Conservation (phyloP, 2,329 filamentous ascomycete genomes). For the Ophiostoma pallidulum region DNA sequence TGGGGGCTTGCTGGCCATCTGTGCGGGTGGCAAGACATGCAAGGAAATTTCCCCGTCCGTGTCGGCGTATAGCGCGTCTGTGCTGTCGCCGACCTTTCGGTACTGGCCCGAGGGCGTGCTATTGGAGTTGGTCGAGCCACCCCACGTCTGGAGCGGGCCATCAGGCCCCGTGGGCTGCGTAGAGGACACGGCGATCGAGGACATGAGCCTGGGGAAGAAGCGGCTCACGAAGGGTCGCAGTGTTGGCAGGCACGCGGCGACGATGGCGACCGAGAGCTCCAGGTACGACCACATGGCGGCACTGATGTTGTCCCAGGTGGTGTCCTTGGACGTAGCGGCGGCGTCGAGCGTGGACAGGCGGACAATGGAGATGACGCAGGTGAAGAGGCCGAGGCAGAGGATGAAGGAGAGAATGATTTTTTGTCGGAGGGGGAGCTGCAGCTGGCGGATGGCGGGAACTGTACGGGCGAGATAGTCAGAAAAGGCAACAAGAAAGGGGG, state of each 20-base stretch:
- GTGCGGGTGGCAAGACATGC: background rate
- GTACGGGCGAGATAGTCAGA: background rate
- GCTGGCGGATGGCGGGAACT: conserved; percentile 19
- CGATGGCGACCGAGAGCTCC: conserved; percentile 22
- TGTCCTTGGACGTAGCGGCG: conserved; percentile 16
- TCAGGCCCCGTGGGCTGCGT: background rate
- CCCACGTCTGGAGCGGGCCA: background rate
- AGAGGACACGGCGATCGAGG: background rate
- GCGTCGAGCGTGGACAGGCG: conserved; percentile 21
- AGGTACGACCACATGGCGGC: conserved; percentile 25
- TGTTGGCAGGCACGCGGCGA: conserved; percentile 22
- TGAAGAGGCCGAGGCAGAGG: conserved; percentile 22
- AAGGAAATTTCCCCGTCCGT: background rate
- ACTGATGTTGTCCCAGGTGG: conserved; percentile 22
- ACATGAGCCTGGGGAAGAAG: conserved; percentile 17
- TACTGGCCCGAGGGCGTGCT: background rate
- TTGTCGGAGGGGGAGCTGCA: conserved; percentile 19
- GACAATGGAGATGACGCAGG: conserved; percentile 22
- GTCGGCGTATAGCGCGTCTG: background rate
- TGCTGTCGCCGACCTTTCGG: conserved; percentile 2
- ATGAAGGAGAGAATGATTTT: conserved; percentile 20
- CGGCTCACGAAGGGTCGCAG: conserved; percentile 21
- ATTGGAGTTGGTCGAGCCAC: background rate
- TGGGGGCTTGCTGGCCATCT: too few species aligned
- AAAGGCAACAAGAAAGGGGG: background rate